Conservation (phyloP, 2,329 filamentous ascomycete species). For the Penicillium nordicum region DNA sequence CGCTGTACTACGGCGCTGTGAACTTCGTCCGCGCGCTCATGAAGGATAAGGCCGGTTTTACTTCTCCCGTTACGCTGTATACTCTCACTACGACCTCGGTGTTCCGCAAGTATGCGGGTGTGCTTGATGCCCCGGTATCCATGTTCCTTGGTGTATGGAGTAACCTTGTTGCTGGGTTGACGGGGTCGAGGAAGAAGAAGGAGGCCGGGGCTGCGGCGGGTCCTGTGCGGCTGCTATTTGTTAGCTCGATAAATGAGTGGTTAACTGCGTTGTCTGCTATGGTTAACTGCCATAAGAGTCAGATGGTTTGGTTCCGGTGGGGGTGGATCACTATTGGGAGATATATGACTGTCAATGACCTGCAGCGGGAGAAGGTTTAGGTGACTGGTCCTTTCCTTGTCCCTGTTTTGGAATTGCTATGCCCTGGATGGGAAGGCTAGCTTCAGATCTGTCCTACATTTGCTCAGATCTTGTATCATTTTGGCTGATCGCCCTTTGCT, state of each 20-base stretch:
- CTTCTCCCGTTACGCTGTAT: constrained; percentile 77
- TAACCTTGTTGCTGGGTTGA: constrained; percentile 21
- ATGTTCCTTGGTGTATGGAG: constrained; percentile 55
- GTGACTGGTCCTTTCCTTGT: neutral
- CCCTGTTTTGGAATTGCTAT: neutral
- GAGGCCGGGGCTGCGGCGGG: constrained; percentile 12
- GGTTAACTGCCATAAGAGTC: constrained; percentile 84
- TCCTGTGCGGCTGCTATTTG: constrained; percentile 61
- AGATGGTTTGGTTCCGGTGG: constrained; percentile 99
- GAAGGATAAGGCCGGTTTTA: constrained; percentile 60
- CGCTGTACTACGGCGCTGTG: constrained; percentile 76
- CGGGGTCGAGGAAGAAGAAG: constrained; percentile 5
- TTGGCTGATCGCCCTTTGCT: neutral
- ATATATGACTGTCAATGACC: constrained; percentile 94
- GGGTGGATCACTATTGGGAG: constrained; percentile 87
- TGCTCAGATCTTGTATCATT: neutral
- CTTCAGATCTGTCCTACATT: neutral
- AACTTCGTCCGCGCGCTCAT: constrained; percentile 67
- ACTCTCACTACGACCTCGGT: constrained; percentile 72
- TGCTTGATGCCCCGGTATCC: constrained; percentile 73
- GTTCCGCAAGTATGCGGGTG: constrained; percentile 73
- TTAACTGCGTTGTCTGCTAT: constrained; percentile 77
- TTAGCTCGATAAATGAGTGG: constrained; percentile 63
- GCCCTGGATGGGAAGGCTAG: neutral
- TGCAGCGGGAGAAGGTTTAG: constrained; percentile 58